Conservation (phyloP, 768 basidiomycete species). For the Lepiota venenata region DNA sequence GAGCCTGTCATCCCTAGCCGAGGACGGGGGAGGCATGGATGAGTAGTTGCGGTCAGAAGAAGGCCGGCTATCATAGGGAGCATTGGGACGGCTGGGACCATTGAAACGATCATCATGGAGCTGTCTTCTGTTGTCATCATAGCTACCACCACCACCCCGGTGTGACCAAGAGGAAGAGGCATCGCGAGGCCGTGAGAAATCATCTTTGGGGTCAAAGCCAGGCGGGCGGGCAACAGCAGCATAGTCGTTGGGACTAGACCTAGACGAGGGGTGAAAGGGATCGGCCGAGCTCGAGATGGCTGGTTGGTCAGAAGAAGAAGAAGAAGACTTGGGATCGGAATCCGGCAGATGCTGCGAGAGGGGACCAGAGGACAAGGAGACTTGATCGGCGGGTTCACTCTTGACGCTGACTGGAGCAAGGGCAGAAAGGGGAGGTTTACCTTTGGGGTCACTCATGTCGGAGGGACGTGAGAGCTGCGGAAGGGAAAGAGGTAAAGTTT, state of each 20-base stretch:
- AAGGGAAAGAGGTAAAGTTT: not conserved
- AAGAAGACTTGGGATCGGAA: not conserved
- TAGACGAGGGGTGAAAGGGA: not conserved
- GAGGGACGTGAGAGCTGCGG: not conserved
- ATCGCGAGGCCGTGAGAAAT: slow-evolving; percentile 1
- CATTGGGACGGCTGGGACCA: not conserved
- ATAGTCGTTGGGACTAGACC: not conserved
- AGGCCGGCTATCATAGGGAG: slow-evolving; percentile 5
- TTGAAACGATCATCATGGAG: slow-evolving; percentile 9
- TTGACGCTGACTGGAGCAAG: not conserved
- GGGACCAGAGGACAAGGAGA: not conserved
- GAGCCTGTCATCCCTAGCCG: slow-evolving; percentile 8
- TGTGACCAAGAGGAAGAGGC: slow-evolving; percentile 9
- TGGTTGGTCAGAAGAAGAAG: slow-evolving; percentile 4
- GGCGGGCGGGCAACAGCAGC: not conserved
- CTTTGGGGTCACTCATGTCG: not conserved
- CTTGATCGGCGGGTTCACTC: not conserved
- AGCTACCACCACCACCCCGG: slow-evolving; percentile 1
- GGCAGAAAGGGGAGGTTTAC: slow-evolving; percentile 1
- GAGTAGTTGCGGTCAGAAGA: slow-evolving; percentile 1
- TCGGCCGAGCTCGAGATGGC: slow-evolving; percentile 1
- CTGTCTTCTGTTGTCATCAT: slow-evolving; percentile 1
- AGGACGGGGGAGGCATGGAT: slow-evolving; percentile 7
- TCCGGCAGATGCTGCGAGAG: not conserved
- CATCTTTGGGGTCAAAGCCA: too few relatives aligned